Percentiles rank a stretch among this genome's conserved stretches.
Evolutionary conservation across 371 early-diverging fungal species (phyloP).

Genomic region (Mucor velutinosus): DNA sequence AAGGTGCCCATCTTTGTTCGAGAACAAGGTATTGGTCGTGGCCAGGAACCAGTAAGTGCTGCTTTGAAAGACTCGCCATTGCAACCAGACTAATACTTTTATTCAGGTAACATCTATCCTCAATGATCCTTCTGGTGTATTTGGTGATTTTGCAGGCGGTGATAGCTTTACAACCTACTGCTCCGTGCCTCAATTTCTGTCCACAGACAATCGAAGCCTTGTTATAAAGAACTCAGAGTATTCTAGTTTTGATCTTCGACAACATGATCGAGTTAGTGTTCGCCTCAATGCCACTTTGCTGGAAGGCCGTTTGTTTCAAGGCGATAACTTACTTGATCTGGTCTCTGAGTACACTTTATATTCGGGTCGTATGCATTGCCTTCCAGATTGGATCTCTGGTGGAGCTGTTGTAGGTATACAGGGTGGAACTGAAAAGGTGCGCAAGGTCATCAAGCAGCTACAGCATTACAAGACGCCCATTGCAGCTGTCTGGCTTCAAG

Average conservation of each 20-base stretch:
- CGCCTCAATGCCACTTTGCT: slow-evolving; percentile 28
- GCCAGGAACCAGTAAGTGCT: slow-evolving; percentile 31
- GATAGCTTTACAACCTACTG: slow-evolving; percentile 38
- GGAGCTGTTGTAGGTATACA: slow-evolving; percentile 47
- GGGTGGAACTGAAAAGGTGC: slow-evolving; percentile 43
- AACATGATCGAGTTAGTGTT: slow-evolving; percentile 29
- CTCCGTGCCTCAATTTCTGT: slow-evolving; percentile 47
- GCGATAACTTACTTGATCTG: slow-evolving; percentile 32
- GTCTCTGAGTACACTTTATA: slow-evolving; percentile 46
- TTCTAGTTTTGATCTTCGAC: slow-evolving; percentile 40
- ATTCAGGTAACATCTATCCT: slow-evolving; percentile 22
- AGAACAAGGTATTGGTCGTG: slow-evolving; percentile 46
- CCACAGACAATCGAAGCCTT: slow-evolving; percentile 37
- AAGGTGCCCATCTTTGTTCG: slow-evolving; percentile 48
- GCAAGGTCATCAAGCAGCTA: slow-evolving; percentile 25
- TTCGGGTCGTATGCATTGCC: slow-evolving; percentile 40
- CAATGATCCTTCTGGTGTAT: slow-evolving; percentile 25
- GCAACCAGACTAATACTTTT: neutral
- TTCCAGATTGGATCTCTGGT: slow-evolving; percentile 45
- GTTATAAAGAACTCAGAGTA: slow-evolving; percentile 47
- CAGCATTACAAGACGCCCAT: slow-evolving; percentile 29
- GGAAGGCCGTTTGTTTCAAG: slow-evolving; percentile 31
- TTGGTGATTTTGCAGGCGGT: slow-evolving; percentile 30
- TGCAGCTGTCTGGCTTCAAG: slow-evolving; percentile 48
- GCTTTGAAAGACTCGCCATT: neutral